These are phyloP conservation scores for Centrapalus pauciflorus DNA, from an alignment of 129 eudicot species.

Conservation along the genomic window DNA sequence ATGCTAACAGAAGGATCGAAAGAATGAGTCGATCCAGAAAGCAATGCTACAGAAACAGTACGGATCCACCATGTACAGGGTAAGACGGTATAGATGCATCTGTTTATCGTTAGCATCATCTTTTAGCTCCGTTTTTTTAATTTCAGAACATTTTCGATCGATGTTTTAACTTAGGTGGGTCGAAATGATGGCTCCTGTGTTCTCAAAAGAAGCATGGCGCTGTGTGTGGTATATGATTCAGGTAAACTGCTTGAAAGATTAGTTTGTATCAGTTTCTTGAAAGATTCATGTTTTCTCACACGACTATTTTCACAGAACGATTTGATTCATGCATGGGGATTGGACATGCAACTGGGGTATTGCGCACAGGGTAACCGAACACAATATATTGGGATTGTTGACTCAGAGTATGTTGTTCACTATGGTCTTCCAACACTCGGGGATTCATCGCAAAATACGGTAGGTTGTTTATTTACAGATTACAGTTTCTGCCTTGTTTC, in stretches of 20 bases:
- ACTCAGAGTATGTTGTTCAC: slow-evolving; percentile 81
- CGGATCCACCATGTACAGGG: slow-evolving; percentile 94
- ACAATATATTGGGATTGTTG: slow-evolving; percentile 69
- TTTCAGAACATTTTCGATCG: background rate
- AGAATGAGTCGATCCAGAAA: slow-evolving; percentile 48
- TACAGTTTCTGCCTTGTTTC: background rate
- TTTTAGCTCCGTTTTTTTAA: background rate
- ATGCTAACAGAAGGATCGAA: slow-evolving; percentile 54
- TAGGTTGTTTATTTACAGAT: slow-evolving; percentile 13
- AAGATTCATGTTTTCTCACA: background rate
- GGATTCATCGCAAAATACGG: slow-evolving; percentile 52
- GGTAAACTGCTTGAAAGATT: no score
- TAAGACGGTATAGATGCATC: slow-evolving; percentile 14
- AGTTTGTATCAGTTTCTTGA: background rate
- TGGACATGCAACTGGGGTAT: slow-evolving; percentile 78
- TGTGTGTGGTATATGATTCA: slow-evolving; percentile 94
- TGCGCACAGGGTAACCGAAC: slow-evolving; percentile 88
- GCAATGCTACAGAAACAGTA: slow-evolving; percentile 64
- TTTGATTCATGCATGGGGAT: slow-evolving; percentile 87
- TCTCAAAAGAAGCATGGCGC: slow-evolving; percentile 85
- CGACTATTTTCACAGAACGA: slow-evolving; percentile 53
- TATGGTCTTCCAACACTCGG: slow-evolving; percentile 82
- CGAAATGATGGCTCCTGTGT: slow-evolving; percentile 97
- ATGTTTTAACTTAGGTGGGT: slow-evolving; percentile 53
- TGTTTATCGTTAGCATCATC: background rate